Base-by-base conservation (phyloP, 169 alveolate genomes). In the Plasmodium falciparum region DNA sequence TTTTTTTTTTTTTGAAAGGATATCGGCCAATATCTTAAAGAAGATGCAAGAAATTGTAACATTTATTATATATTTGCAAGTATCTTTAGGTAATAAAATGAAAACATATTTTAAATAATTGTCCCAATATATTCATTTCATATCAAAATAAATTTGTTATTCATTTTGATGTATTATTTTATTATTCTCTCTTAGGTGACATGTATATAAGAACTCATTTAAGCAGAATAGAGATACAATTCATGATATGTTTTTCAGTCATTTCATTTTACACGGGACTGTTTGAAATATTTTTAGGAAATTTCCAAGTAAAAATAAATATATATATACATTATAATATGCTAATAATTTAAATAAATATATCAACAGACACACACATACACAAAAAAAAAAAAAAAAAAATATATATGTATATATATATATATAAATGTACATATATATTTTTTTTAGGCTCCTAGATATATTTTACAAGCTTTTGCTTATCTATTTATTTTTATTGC, bases 221-320 rank as follows among this genome's bases (percentile, higher is more conserved):
- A 39, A 78, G 89, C 76, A 66, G 89, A 66, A 65, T 78, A 63
- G 89, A 78, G 33, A 78, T 78, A 26, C 89, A 78, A 47, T 78
- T 78, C 45, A 78, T 78, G 89, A 78, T 78, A 24, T 78, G 89
- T 29, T 78, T 65, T 78, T 78, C 89, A 56, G 89, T 78, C 56
- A 78, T 78, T 11, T 78, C 89, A 7, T 78, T 78, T 78, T 78
- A 78, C 58, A 78, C 89, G 3, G 89, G 89, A 26, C 65, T 78
- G n/a, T 78, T 65, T 78, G 89, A 78, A 66, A 49, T 78, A 65
- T 78, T 78, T 22, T 58, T 78, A 43, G 89, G 89, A 45, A 78
- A 78, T 24, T 78, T 78, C 45, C 89, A 78, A 50, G 89, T 78
- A 78, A 11, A 73, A 13, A 26, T 54, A 7, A 5, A 17, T 69